A percentile compares a stretch with the other conserved stretches of the same genome.
Evolutionary conservation across 441 rosid genomes (phyloP).

Genomic region (Adansonia grandidieri): DNA sequence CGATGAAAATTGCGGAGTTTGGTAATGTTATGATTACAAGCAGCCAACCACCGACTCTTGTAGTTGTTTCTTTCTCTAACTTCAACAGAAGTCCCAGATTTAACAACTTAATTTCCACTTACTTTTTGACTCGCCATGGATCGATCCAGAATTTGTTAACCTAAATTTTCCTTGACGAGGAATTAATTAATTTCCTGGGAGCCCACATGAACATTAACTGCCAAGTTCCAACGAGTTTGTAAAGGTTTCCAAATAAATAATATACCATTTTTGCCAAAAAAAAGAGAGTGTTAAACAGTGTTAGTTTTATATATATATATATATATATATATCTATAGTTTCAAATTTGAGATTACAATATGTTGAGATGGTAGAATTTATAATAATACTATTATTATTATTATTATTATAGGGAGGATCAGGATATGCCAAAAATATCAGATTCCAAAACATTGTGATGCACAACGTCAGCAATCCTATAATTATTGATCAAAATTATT

Average conservation of each 20-base stretch:
- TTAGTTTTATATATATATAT: too few relatives aligned
- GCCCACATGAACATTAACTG: background rate
- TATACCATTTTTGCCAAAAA: too few relatives aligned
- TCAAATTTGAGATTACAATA: too few relatives aligned
- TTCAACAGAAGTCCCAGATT: background rate
- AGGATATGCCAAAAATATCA: constrained; percentile 60
- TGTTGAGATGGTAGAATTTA: too few relatives aligned
- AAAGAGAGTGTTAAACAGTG: too few relatives aligned
- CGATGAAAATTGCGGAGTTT: background rate
- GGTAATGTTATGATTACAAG: background rate
- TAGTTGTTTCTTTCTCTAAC: background rate
- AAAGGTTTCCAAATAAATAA: too few relatives aligned
- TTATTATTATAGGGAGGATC: constrained; percentile 59
- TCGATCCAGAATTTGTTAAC: background rate
- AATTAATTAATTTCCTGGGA: too few relatives aligned
- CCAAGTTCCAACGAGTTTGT: background rate
- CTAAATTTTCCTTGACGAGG: background rate
- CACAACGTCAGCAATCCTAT: constrained; percentile 63
- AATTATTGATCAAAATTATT: constrained; percentile 67
- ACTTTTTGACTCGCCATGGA: background rate
- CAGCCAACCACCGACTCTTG: background rate
- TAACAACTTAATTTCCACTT: background rate
- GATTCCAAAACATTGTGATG: constrained; percentile 53
- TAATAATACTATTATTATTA: too few relatives aligned
- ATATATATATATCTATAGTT: too few relatives aligned